phyloP scores from a whole-genome alignment of 2,329 filamentous ascomycete genomes.

The Fusarium verrucosum region DNA sequence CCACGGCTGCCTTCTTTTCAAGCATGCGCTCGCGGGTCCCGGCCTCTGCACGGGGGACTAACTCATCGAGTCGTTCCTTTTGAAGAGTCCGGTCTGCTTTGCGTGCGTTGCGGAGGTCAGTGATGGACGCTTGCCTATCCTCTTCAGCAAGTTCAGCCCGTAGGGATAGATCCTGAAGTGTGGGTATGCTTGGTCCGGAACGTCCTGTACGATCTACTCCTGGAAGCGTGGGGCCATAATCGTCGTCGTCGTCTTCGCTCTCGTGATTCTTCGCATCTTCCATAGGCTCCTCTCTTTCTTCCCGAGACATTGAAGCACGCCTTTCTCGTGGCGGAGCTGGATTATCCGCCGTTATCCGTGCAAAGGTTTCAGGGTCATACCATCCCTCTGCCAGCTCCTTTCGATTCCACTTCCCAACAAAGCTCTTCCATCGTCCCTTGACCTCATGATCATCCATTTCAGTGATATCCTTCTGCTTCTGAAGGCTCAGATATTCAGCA shows the following conservation, averaged over 20 bases:
- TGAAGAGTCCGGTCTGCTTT: conserved; percentile 72
- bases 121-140: conserved; percentile 60
- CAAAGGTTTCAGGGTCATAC: conserved; percentile 84
- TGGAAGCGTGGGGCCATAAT: conserved; percentile 60
- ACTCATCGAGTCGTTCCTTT: conserved; percentile 79
- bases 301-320: conserved; percentile 14
- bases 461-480: conserved; percentile 78
- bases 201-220: conserved; percentile 39
- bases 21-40: conserved; percentile 84
- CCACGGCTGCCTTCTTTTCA: conserved; percentile 82
- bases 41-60: conserved; percentile 82
- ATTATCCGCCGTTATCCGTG: conserved; percentile 47
- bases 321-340: conserved; percentile 11
- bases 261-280: conserved; percentile 52
- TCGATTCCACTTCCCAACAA: conserved; percentile 89
- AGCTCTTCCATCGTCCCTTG: conserved; percentile 92
- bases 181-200: conserved; percentile 72
- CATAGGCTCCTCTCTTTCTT: conserved; percentile 55
- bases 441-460: conserved; percentile 78
- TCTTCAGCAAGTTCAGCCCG: conserved; percentile 60
- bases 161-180: conserved; percentile 75
- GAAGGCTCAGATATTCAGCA: conserved; percentile 85
- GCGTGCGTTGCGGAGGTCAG: conserved; percentile 68
- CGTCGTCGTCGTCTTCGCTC: conserved; percentile 60
- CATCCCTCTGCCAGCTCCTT: conserved; percentile 88